Evolutionary conservation across 2,329 filamentous ascomycete genomes (phyloP).

Genomic region (Penicillium aurantiogriseum): DNA sequence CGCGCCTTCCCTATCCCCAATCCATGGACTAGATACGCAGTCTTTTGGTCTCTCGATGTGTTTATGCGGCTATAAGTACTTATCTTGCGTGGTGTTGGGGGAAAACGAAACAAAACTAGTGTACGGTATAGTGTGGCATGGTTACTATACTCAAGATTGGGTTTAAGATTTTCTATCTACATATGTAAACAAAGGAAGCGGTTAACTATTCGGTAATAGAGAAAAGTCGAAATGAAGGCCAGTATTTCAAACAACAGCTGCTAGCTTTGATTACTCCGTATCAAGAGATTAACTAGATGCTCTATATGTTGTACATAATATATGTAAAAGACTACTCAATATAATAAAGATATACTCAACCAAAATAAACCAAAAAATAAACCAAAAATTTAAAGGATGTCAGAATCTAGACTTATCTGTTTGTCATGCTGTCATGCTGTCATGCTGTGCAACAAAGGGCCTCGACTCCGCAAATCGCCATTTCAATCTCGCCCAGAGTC

Average conservation of each 20-base stretch:
- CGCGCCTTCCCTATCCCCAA: neutral
- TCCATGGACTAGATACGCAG: neutral
- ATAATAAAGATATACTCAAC: neutral
- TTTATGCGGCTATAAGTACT: neutral
- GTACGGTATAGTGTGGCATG: neutral
- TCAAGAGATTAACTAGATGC: too few species aligned
- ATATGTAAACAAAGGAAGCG: neutral
- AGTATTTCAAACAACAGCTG: neutral
- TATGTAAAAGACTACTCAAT: neutral
- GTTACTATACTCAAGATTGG: neutral
- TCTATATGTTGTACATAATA: too few species aligned
- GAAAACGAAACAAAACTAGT: too few species aligned
- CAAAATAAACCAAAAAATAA: too few species aligned
- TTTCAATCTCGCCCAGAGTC: neutral
- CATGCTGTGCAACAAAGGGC: neutral
- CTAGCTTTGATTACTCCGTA: too few species aligned
- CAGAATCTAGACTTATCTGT: neutral
- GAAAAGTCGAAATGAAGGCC: neutral
- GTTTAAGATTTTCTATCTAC: neutral
- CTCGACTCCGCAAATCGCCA: slow-evolving; percentile 3
- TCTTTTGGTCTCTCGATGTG: neutral
- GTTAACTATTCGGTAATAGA: too few species aligned
- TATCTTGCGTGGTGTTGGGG: neutral
- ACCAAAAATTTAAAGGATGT: neutral
- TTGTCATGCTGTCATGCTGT: neutral